A percentile compares a stretch with the other conserved stretches of the same genome.
Evolutionary conservation across 352 stramenopile genomes (phyloP).

Genomic region (Pythium brachiatum): DNA sequence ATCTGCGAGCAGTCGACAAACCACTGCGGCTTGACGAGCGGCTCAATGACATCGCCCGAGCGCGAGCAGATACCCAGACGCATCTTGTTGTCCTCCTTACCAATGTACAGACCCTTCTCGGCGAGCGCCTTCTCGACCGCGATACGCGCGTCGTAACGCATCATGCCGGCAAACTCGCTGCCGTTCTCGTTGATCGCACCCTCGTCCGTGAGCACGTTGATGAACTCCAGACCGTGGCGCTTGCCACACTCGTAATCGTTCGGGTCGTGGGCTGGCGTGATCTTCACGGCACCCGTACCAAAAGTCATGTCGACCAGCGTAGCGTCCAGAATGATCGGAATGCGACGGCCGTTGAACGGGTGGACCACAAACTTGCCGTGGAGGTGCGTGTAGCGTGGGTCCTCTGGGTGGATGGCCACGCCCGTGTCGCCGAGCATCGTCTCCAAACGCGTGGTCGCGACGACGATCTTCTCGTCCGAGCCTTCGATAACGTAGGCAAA

Average conservation of each 20-base stretch:
- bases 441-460: slow-evolving; percentile 97
- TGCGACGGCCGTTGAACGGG: slow-evolving; percentile 96
- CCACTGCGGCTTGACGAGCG: slow-evolving; percentile 99
- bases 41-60: slow-evolving; percentile 99
- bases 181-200: slow-evolving; percentile 96
- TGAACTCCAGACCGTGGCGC: slow-evolving; percentile 96
- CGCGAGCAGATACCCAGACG: slow-evolving; percentile 96
- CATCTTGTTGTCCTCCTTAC: slow-evolving; percentile 99
- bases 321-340: slow-evolving; percentile 96
- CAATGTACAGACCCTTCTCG: slow-evolving; percentile 93
- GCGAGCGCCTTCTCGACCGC: slow-evolving; percentile 91
- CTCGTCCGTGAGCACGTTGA: slow-evolving; percentile 96
- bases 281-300: slow-evolving; percentile 98
- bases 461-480: slow-evolving; percentile 73
- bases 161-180: slow-evolving; percentile 80
- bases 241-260: slow-evolving; percentile 99
- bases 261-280: slow-evolving; percentile 98
- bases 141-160: slow-evolving; percentile 89
- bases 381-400: slow-evolving; percentile 98
- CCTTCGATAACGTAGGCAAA: slow-evolving; percentile 97
- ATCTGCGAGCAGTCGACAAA: slow-evolving; percentile 89
- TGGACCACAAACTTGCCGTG: slow-evolving; percentile 98
- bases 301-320: slow-evolving; percentile 99
- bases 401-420: slow-evolving; percentile 98
- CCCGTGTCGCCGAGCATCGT: slow-evolving; percentile 99